phyloP scores from a whole-genome alignment of 208 protist genomes.

The Leishmania lainsoni region DNA sequence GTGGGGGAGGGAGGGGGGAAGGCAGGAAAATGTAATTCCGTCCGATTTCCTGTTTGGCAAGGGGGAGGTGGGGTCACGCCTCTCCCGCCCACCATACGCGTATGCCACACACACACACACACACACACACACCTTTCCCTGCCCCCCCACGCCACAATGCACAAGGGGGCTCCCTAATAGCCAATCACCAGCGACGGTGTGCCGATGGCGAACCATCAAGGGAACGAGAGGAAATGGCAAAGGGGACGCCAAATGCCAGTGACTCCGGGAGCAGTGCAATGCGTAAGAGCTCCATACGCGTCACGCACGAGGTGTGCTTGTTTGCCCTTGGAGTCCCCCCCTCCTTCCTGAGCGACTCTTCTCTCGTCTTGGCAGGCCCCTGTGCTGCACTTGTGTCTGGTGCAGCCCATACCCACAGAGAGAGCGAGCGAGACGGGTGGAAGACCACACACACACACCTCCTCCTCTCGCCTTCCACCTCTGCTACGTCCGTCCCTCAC shows the following conservation, averaged over 20 bases:
- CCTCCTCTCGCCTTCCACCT: background rate
- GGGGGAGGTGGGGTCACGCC: too few relatives aligned
- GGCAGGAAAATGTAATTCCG: conserved; percentile 13
- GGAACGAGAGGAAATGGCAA: background rate
- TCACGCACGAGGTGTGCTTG: background rate
- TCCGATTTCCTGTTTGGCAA: too few relatives aligned
- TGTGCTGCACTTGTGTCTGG: background rate
- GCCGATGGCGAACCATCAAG: background rate
- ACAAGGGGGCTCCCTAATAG: too few relatives aligned
- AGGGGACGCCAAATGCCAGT: background rate
- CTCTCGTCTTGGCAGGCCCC: background rate
- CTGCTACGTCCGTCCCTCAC: background rate
- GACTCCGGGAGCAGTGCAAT: background rate
- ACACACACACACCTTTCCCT: too few relatives aligned
- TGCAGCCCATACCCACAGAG: background rate
- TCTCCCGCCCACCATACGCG: too few relatives aligned
- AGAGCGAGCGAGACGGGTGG: background rate
- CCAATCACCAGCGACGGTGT: too few relatives aligned
- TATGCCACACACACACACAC: too few relatives aligned
- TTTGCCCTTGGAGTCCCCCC: background rate
- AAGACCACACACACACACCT: background rate
- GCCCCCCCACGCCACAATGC: too few relatives aligned
- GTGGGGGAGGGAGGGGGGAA: conserved; percentile 19
- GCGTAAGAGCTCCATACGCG: background rate
- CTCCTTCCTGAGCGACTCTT: background rate